Conservation (phyloP, 768 basidiomycete species). For the Tulasnella sp. region DNA sequence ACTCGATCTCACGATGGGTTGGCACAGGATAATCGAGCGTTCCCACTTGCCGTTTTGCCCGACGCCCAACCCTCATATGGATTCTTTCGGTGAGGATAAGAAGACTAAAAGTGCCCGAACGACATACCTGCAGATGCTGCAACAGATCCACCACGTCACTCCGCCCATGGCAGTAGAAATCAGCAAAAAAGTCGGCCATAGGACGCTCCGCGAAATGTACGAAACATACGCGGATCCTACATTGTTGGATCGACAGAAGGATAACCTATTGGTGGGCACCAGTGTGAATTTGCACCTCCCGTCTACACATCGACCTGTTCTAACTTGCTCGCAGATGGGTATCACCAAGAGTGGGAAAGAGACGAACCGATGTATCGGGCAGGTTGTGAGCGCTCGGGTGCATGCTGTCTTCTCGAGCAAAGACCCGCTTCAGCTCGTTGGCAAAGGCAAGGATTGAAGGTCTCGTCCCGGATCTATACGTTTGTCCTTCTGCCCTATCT, state of each 20-base stretch:
- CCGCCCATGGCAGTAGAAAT: background rate
- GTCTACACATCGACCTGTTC: background rate
- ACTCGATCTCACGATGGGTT: background rate
- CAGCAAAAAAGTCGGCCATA: background rate
- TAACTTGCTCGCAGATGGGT: background rate
- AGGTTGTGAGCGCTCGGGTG: background rate
- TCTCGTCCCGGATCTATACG: no score
- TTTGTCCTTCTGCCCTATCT: no score
- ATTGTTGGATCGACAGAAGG: background rate
- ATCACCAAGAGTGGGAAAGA: background rate
- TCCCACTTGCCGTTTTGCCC: conserved; percentile 11
- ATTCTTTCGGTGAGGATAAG: background rate
- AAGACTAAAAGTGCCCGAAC: background rate
- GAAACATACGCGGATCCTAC: conserved; percentile 6
- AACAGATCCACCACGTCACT: conserved; percentile 9
- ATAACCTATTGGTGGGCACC: conserved; percentile 1
- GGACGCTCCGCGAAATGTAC: background rate
- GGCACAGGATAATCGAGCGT: background rate
- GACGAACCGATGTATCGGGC: background rate
- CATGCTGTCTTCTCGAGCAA: conserved; percentile 1
- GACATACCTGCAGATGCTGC: conserved; percentile 7
- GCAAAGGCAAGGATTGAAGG: background rate
- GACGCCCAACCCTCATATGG: background rate
- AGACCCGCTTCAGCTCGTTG: background rate
- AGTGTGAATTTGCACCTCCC: background rate